Evolutionary conservation across 2,329 filamentous ascomycete genomes (phyloP).

Genomic region (Cladosporium sp.): DNA sequence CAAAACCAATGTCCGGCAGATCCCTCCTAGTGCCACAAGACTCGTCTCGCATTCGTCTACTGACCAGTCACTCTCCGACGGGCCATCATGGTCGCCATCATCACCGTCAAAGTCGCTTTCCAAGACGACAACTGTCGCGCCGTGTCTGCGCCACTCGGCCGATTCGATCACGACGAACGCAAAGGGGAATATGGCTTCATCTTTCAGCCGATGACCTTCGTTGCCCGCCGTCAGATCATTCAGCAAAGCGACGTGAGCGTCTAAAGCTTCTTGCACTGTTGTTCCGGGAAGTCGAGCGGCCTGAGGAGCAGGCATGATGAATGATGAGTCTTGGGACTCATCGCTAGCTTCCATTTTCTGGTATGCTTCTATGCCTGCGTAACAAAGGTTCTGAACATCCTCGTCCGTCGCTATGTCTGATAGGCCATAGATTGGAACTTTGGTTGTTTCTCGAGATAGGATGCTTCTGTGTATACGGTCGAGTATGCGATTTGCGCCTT

Average conservation of each 20-base stretch:
- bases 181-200: not conserved
- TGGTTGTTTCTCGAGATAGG: not conserved
- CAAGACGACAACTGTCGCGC: not conserved
- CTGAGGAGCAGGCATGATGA: not conserved
- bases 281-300: not conserved
- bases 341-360: not conserved
- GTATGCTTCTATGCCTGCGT: not conserved
- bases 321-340: not conserved
- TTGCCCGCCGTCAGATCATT: too few relatives aligned
- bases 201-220: too few relatives aligned
- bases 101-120: not conserved
- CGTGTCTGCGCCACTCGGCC: not conserved
- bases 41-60: not conserved
- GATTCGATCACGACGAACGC: not conserved
- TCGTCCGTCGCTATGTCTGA: not conserved
- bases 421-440: not conserved
- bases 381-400: not conserved
- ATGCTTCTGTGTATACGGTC: not conserved
- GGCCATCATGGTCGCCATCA: not conserved
- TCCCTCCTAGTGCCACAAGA: not conserved
- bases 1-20: not conserved
- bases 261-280: not conserved
- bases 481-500: not conserved
- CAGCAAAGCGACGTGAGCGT: not conserved
- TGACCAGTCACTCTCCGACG: not conserved